A percentile compares a stretch with the other conserved stretches of the same genome.
phyloP scores from a whole-genome alignment of 2,329 filamentous ascomycete genomes.

The Trichophyton schoenleinii region DNA sequence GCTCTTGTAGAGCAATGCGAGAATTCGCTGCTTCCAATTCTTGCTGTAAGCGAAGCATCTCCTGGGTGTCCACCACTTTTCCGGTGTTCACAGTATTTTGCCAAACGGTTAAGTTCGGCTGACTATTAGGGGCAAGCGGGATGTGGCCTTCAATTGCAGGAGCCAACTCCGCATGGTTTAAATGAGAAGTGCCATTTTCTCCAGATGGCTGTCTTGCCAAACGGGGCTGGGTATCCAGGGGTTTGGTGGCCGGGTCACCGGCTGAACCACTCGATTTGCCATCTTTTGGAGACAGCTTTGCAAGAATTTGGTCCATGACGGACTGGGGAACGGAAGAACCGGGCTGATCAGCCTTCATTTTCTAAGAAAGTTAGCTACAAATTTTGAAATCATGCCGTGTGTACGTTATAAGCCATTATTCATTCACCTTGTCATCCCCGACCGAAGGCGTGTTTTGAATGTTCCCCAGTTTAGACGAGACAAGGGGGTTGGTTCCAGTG shows the following conservation, averaged over 20 bases:
- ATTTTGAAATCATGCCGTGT: conserved; percentile 16
- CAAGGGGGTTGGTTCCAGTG: conserved; percentile 22
- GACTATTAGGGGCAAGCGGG: not conserved
- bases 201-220: not conserved
- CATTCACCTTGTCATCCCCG: conserved; percentile 23
- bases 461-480: conserved; percentile 25
- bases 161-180: not conserved
- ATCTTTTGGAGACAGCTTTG: conserved; percentile 30
- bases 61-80: conserved; percentile 19
- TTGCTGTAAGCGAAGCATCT: conserved; percentile 44
- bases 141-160: not conserved
- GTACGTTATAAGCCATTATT: not conserved
- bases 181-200: not conserved
- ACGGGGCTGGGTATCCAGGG: not conserved
- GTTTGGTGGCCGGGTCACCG: not conserved
- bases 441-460: conserved; percentile 17
- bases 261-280: conserved; percentile 11
- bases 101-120: not conserved
- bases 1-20: conserved; percentile 47
- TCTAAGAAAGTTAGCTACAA: conserved; percentile 25
- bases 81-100: not conserved
- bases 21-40: conserved; percentile 46
- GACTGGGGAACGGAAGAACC: conserved; percentile 14
- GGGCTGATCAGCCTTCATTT: conserved; percentile 36
- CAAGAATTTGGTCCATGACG: conserved; percentile 52